Conservation (phyloP, 768 basidiomycete species). For the Strobilomyces echinocephalus region DNA sequence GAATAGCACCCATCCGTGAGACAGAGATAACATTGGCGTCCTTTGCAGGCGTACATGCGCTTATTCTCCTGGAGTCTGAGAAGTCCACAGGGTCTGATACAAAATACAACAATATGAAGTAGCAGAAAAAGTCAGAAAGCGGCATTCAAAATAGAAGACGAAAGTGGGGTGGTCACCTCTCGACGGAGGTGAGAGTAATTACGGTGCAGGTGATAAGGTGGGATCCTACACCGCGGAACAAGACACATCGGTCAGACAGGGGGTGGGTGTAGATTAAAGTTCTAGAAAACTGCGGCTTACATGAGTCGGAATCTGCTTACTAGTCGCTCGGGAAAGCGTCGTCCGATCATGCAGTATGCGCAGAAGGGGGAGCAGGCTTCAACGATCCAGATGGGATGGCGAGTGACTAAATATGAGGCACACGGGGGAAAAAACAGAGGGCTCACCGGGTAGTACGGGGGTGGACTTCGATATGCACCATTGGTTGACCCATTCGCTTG, state of each 20-base stretch:
- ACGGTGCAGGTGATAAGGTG: constrained; percentile 6
- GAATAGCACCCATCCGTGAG: not conserved
- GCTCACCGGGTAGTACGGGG: constrained; percentile 26
- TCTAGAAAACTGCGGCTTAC: constrained; percentile 1
- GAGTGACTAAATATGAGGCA: not conserved
- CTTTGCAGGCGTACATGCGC: not conserved
- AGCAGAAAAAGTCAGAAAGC: not conserved
- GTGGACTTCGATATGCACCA: constrained; percentile 13
- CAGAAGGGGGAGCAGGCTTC: constrained; percentile 5
- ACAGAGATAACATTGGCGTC: not conserved
- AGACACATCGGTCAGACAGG: not conserved
- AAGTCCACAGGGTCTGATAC: not conserved
- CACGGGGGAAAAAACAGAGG: not conserved
- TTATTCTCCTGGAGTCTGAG: not conserved
- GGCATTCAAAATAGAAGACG: not conserved
- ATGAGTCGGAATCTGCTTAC: not conserved
- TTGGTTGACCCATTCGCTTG: not conserved
- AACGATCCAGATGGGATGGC: not conserved
- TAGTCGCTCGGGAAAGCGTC: not conserved
- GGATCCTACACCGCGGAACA: constrained; percentile 2
- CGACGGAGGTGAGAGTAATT: not conserved
- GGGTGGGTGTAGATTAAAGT: not conserved
- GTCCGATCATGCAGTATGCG: constrained; percentile 4
- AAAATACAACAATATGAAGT: not conserved
- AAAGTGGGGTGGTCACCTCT: not conserved